Evolutionary conservation across 78 protist species (phyloP), one percentile per base, ranked within the genome.

Genomic region (Paulinella micropora): DNA sequence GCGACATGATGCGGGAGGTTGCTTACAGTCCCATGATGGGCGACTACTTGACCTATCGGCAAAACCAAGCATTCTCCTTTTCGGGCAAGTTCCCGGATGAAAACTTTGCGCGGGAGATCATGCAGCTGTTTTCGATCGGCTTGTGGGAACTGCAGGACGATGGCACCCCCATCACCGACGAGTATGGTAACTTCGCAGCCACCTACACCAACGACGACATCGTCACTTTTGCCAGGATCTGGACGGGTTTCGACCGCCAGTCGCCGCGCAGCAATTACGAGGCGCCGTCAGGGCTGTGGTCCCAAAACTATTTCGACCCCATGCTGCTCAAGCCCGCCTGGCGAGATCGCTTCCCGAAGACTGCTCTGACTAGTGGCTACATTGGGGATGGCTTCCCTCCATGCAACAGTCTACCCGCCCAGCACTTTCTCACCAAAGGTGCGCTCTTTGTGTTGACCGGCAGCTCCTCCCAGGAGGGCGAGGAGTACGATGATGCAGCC

Each of bases 111-210:
- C 89, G 89, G 34, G 89, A 86, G 79, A 4, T 41, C 39, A 40
- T 64, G 89, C 89, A 86, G 89, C 79, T 86, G 23, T 86, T 86
- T 64, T n/a, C 89, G 39, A 41, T 86, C 31, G 89, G 89, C 1
- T 34, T 41, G 32, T 32, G 2, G 37, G 34, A 86, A 37, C 32
- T 86, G 29, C 0, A 32, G 31, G 1, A 0, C 36, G 79, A 86
- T 37, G 89, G 89, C 89, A 86, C 81, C 2, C 15, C 2, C 32
- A 23, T 0, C 23, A 29, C 0, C 2, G 79, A 86, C 38, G 31
- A 1, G 28, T 32, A 0, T 2, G 89, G 89, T 15, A 36, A 0
- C 4, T 26, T 15, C 32, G 0, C 39, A 1, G 28, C 73, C 0
- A 86, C 89, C 28, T 86, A 86, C 39, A 23, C 1, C 83, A 86